Evolutionary conservation across 2,329 filamentous ascomycete species (phyloP).

Genomic region (Exserohilum turcica): DNA sequence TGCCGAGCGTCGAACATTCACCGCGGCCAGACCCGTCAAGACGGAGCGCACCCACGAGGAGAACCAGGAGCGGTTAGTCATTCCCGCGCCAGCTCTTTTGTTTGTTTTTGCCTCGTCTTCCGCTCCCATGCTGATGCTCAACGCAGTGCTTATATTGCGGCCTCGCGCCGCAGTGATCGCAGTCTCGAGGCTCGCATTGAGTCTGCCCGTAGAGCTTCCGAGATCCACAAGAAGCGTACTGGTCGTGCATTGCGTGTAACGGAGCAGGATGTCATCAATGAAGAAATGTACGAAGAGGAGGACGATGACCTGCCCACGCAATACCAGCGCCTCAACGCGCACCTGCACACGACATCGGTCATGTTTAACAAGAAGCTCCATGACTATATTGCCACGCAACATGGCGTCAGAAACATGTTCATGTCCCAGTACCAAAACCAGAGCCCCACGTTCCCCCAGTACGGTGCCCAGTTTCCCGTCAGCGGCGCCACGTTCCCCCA

Average conservation of each 20-base stretch:
- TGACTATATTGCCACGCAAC: slow-evolving; percentile 62
- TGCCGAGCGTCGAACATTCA: slow-evolving; percentile 44
- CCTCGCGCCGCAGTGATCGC: slow-evolving; percentile 83
- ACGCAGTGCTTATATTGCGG: slow-evolving; percentile 85
- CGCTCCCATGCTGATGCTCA: slow-evolving; percentile 18
- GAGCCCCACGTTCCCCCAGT: slow-evolving; percentile 18
- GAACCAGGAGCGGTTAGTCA: slow-evolving; percentile 70
- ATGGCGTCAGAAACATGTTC: slow-evolving; percentile 59
- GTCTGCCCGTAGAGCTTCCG: slow-evolving; percentile 85
- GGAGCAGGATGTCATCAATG: slow-evolving; percentile 83
- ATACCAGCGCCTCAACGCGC: slow-evolving; percentile 66
- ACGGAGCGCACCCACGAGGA: slow-evolving; percentile 79
- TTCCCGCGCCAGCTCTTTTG: background rate
- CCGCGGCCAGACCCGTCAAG: slow-evolving; percentile 56
- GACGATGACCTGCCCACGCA: slow-evolving; percentile 77
- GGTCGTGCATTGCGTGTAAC: slow-evolving; percentile 81
- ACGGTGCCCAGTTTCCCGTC: slow-evolving; percentile 27
- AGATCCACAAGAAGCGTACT: slow-evolving; percentile 86
- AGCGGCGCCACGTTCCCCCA: slow-evolving; percentile 26
- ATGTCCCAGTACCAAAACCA: slow-evolving; percentile 37
- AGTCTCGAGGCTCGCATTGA: slow-evolving; percentile 86
- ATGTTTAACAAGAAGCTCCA: slow-evolving; percentile 68
- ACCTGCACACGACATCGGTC: slow-evolving; percentile 64
- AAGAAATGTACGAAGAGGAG: slow-evolving; percentile 96
- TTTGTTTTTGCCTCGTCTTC: background rate